Percentiles rank a stretch among this genome's conserved stretches.
Evolutionary conservation across 257 asterid genomes (phyloP).

Genomic region (Gentiana dahurica): DNA sequence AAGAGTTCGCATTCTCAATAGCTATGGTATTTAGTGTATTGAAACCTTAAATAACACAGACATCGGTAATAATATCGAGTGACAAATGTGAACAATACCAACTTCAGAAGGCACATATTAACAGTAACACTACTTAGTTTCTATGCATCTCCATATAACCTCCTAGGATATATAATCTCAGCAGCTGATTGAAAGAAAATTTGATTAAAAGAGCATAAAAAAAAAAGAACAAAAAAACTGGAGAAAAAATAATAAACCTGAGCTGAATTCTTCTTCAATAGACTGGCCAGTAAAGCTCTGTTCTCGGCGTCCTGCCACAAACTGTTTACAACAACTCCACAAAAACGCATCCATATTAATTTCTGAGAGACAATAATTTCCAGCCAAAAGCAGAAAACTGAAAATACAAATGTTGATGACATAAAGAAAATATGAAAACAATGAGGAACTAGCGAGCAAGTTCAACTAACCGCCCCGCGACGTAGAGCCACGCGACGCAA

Average conservation of each 20-base stretch:
- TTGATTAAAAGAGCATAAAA: neutral
- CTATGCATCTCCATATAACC: neutral
- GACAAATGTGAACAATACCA: no score
- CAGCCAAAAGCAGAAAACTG: neutral
- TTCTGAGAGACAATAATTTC: neutral
- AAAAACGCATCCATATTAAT: neutral
- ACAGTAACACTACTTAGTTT: neutral
- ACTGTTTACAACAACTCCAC: slow-evolving; percentile 18
- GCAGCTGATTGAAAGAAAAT: no score
- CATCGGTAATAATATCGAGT: neutral
- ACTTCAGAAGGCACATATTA: no score
- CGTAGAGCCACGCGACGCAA: slow-evolving; percentile 86
- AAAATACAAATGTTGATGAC: neutral
- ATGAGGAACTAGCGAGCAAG: slow-evolving; percentile 1
- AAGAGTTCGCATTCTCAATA: no score
- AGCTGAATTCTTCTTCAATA: slow-evolving; percentile 41
- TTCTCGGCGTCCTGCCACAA: slow-evolving; percentile 94
- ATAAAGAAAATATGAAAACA: neutral
- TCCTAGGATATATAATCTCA: neutral
- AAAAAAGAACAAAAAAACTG: neutral
- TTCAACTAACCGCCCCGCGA: slow-evolving; percentile 62
- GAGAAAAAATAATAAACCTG: slow-evolving; percentile 33
- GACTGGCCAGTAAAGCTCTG: slow-evolving; percentile 40
- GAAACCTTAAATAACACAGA: no score
- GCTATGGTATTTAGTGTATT: no score